Conservation (phyloP, 2,329 filamentous ascomycete genomes). For the Penicillium paneum region DNA sequence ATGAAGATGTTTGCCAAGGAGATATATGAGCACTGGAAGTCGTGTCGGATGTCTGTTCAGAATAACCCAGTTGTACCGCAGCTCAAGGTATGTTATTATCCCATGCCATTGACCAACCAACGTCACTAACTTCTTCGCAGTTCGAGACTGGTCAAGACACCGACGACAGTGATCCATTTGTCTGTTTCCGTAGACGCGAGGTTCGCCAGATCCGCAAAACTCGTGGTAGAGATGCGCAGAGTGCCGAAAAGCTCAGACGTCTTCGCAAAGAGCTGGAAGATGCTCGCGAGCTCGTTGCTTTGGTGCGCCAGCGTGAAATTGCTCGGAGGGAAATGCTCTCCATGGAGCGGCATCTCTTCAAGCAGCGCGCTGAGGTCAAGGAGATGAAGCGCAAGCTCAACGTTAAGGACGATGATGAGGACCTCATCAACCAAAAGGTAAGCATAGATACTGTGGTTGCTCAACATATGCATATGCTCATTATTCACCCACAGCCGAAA, state of each 20-base stretch:
- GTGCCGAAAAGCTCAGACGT: conserved; percentile 90
- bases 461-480: conserved; percentile 42
- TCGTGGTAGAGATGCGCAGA: conserved; percentile 85
- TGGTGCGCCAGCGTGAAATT: conserved; percentile 76
- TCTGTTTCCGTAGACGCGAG: conserved; percentile 94
- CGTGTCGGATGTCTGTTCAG: conserved; percentile 61
- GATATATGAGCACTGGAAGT: conserved; percentile 88
- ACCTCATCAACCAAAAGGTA: conserved; percentile 92
- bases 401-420: conserved; percentile 90
- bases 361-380: conserved; percentile 78
- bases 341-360: conserved; percentile 74
- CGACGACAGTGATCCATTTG: conserved; percentile 94
- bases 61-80: conserved; percentile 72
- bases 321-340: conserved; percentile 73
- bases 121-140: conserved; percentile 31
- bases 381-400: conserved; percentile 82
- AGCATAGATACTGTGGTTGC: conserved; percentile 32
- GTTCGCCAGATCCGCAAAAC: conserved; percentile 94
- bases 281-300: conserved; percentile 72
- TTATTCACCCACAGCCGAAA: conserved; percentile 58
- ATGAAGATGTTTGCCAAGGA: conserved; percentile 65
- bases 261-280: conserved; percentile 88
- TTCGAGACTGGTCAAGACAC: conserved; percentile 92
- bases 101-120: not conserved
- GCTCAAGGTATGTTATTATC: conserved; percentile 60